Percentiles rank a stretch among this genome's conserved stretches.
These are phyloP conservation scores for Cystobasidium onofrii DNA, from an alignment of 768 basidiomycete genomes.

Conservation along the genomic window DNA sequence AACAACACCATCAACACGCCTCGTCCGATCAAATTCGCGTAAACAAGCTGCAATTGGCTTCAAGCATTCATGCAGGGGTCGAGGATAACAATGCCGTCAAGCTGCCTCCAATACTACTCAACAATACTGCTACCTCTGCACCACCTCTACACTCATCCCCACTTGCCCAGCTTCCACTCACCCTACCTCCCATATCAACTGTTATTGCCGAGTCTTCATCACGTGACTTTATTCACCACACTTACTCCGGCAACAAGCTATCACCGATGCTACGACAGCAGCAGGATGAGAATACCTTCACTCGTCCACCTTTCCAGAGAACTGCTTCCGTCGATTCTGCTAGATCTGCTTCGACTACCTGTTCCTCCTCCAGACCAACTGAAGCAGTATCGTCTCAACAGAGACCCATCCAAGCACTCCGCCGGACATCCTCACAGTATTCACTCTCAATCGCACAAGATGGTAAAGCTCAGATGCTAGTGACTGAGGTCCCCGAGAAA, in stretches of 20 bases:
- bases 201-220: neutral
- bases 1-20: neutral
- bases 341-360: neutral
- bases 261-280: neutral
- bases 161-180: neutral
- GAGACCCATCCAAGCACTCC: neutral
- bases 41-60: too few relatives aligned
- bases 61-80: too few relatives aligned
- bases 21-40: neutral
- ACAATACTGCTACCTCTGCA: too few relatives aligned
- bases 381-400: neutral
- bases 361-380: neutral
- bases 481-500: neutral
- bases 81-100: neutral
- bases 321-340: neutral
- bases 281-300: neutral
- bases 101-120: neutral
- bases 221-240: neutral
- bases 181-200: neutral
- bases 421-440: neutral
- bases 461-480: neutral
- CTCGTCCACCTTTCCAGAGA: neutral
- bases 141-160: neutral
- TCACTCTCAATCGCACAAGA: constrained; percentile 9
- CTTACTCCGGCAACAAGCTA: neutral